Evolutionary conservation across 139 green algal genomes (phyloP), one percentile per base, ranked within the genome.

Genomic region (Yamagishiella unicocca): DNA sequence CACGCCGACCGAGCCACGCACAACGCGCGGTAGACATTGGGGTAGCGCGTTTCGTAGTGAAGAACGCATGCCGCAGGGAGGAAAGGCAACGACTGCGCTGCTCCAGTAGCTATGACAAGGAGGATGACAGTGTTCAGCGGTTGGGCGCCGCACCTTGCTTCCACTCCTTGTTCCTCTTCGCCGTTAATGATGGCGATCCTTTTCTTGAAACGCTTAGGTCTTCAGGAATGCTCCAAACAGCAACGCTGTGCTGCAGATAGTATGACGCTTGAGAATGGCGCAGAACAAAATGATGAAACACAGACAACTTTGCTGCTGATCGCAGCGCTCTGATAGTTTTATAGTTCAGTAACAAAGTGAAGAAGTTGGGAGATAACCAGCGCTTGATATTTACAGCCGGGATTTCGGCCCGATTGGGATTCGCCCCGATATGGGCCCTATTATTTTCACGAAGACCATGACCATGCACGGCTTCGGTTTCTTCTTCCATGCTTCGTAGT

Each of bases 221-320:
- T 80, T 25, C 42, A 4, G 29, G 46, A 14, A 46, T 0, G 38
- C 70, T 78, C 37, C 37, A 25, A 81, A 38, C 9, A 29, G 42
- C 29, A 42, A 33, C 42, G 72, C 27, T 40, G 66, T 8, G 66
- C 66, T 27, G 31, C 1, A 45, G 31, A 35, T 46, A 74, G 43
- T 2, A 4, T 45, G 10, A 21, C 43, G 43, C 72, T 81, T 27
- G 7, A 42, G 71, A 58, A 29, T 67, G n/a, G 27, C 42, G 27
- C 73, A 68, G 31, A 82, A 82, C 50, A 68, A 82, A 82, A 82
- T 82, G 45, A 68, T 82, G 35, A 82, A 82, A 82, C 38, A 42
- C 72, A 25, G 72, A 29, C 4, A 64, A 62, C 42, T 9, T 27
- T 64, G 45, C 43, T 80, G 43, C 27, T 8, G 42, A 29, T 64